These are phyloP conservation scores for Quercus rubra DNA, from an alignment of 306 rosid genomes.

Conservation along the genomic window DNA sequence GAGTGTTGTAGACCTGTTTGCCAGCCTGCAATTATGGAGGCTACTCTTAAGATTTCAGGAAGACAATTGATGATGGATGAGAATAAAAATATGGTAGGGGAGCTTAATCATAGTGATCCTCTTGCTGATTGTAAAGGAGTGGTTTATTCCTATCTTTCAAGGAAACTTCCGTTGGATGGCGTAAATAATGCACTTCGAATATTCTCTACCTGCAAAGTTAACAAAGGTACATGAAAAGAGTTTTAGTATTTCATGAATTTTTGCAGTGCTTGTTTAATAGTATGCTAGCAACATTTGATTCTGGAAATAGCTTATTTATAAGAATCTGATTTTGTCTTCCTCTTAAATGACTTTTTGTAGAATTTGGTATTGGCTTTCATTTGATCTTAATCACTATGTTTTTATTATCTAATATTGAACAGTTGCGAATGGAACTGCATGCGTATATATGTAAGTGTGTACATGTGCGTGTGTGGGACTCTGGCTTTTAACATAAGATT, in stretches of 20 bases:
- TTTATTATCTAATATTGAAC: not conserved
- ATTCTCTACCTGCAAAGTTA: constrained; percentile 93
- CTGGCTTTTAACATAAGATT: not conserved
- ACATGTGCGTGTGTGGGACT: too few relatives aligned
- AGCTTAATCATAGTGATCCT: constrained; percentile 53
- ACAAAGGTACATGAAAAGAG: constrained; percentile 58
- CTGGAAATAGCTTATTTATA: not conserved
- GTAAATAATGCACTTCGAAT: constrained; percentile 75
- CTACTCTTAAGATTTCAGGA: constrained; percentile 82
- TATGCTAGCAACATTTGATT: not conserved
- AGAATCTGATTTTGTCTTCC: not conserved
- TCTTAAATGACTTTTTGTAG: not conserved
- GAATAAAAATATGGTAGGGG: constrained; percentile 50
- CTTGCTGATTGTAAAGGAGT: constrained; percentile 88
- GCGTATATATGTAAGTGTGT: not conserved
- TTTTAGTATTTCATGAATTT: not conserved
- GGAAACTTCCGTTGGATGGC: constrained; percentile 54
- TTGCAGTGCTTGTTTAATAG: not conserved
- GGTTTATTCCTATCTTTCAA: constrained; percentile 86
- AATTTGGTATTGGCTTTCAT: not conserved
- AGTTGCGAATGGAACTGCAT: not conserved
- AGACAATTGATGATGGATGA: constrained; percentile 47
- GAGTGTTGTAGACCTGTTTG: constrained; percentile 97
- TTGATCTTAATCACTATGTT: not conserved
- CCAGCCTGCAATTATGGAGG: constrained; percentile 90